Conservation (phyloP, 2,329 filamentous ascomycete species). For the Aspergillus proliferans region DNA sequence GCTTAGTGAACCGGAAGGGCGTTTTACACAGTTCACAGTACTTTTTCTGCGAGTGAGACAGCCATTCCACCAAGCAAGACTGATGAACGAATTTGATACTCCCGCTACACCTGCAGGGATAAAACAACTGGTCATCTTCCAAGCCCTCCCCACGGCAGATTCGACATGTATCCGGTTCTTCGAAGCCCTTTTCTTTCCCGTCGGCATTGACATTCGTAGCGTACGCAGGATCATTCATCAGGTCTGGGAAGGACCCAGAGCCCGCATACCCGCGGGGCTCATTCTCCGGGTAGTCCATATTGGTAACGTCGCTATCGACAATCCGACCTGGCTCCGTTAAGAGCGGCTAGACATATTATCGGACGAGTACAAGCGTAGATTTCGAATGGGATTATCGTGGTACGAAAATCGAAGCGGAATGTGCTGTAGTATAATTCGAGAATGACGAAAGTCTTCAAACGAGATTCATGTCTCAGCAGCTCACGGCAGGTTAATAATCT, state of each 20-base stretch:
- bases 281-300: constrained; percentile 24
- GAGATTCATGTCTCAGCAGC: background rate
- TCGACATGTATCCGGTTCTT: constrained; percentile 78
- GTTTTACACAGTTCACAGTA: constrained; percentile 99
- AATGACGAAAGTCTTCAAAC: background rate
- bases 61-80: constrained; percentile 97
- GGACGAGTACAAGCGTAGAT: background rate
- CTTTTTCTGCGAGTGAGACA: constrained; percentile 98
- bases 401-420: background rate
- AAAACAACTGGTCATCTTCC: constrained; percentile 79
- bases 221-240: constrained; percentile 54
- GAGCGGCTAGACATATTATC: constrained; percentile 18
- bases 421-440: background rate
- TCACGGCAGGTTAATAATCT: background rate
- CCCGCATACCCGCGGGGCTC: constrained; percentile 15
- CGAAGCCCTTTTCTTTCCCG: constrained; percentile 31
- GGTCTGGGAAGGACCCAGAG: constrained; percentile 35
- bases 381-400: background rate
- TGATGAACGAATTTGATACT: constrained; percentile 99
- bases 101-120: constrained; percentile 97
- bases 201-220: constrained; percentile 34
- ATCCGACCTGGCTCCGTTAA: constrained; percentile 12
- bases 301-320: constrained; percentile 12
- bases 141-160: constrained; percentile 92
- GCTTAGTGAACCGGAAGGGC: constrained; percentile 93